Conservation (phyloP, 306 rosid species). For the Ziziphus jujuba region DNA sequence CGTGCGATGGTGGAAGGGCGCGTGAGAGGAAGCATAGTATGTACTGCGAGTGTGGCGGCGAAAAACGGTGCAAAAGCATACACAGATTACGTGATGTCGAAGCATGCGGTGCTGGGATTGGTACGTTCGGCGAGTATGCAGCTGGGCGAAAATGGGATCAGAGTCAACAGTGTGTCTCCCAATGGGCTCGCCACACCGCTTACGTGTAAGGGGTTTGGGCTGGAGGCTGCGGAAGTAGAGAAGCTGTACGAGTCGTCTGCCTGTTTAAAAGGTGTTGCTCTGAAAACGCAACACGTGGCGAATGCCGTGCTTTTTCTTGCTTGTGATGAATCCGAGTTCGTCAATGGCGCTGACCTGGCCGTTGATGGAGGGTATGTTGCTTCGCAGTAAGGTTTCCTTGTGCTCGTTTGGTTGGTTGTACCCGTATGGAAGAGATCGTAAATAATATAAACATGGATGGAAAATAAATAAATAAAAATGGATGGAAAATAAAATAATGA, state of each 20-base stretch:
- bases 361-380: slow-evolving; percentile 55
- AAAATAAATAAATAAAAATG: too few relatives aligned
- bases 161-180: slow-evolving; percentile 59
- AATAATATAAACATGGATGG: too few relatives aligned
- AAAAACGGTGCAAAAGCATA: neutral
- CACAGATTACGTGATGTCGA: slow-evolving; percentile 45
- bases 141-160: slow-evolving; percentile 40
- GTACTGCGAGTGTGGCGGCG: slow-evolving; percentile 37
- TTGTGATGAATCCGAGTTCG: slow-evolving; percentile 32
- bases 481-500: too few relatives aligned
- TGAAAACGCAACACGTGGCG: slow-evolving; percentile 40
- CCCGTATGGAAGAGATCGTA: too few relatives aligned
- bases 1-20: slow-evolving; percentile 40
- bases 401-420: too few relatives aligned
- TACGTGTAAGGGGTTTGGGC: neutral
- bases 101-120: slow-evolving; percentile 55
- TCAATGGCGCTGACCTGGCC: slow-evolving; percentile 39
- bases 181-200: slow-evolving; percentile 41
- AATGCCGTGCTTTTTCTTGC: slow-evolving; percentile 46
- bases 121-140: slow-evolving; percentile 45
- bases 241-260: neutral
- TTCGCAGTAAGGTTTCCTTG: too few relatives aligned
- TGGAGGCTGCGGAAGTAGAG: slow-evolving; percentile 17
- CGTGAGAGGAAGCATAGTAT: slow-evolving; percentile 48
- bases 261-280: slow-evolving; percentile 39